Evolutionary conservation across 257 asterid species (phyloP).

Genomic region (Capsicum chinense): DNA sequence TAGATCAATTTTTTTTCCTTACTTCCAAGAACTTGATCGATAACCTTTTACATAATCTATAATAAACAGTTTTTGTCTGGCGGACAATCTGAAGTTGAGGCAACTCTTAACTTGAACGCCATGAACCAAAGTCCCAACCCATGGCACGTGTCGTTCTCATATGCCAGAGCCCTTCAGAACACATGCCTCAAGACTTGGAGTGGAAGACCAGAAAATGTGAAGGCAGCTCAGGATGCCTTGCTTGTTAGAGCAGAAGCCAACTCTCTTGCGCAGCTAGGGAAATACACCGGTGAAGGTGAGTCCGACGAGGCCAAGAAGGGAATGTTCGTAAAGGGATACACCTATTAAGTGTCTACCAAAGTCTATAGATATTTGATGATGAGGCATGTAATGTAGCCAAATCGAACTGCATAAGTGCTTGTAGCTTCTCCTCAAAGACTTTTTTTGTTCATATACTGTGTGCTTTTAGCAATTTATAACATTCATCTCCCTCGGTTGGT

Average conservation of each 20-base stretch:
- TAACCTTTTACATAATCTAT: background rate
- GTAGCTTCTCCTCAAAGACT: conserved; percentile 27
- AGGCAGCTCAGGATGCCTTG: conserved; percentile 69
- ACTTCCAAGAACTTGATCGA: conserved; percentile 8
- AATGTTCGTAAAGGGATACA: conserved; percentile 67
- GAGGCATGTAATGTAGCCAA: conserved; percentile 41
- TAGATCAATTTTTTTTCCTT: background rate
- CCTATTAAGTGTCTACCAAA: conserved; percentile 44
- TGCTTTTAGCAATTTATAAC: conserved; percentile 24
- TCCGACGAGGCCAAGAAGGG: conserved; percentile 76
- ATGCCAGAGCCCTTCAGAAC: conserved; percentile 79
- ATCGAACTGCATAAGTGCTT: conserved; percentile 33
- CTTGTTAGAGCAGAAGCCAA: conserved; percentile 67
- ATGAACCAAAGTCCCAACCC: conserved; percentile 77
- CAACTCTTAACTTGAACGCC: conserved; percentile 72
- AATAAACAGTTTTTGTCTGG: conserved; percentile 65
- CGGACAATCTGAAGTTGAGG: conserved; percentile 82
- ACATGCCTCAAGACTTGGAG: conserved; percentile 80
- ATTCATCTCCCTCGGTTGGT: background rate
- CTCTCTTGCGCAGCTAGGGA: conserved; percentile 81
- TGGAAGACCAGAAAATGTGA: conserved; percentile 65
- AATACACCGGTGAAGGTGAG: conserved; percentile 74
- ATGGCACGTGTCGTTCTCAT: conserved; percentile 78
- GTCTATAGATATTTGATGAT: conserved; percentile 28
- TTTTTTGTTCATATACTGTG: conserved; percentile 26